Evolutionary conservation across 106 monocot species (phyloP), one percentile per base, ranked within the genome.

Genomic region (Iris macrosiphon): DNA sequence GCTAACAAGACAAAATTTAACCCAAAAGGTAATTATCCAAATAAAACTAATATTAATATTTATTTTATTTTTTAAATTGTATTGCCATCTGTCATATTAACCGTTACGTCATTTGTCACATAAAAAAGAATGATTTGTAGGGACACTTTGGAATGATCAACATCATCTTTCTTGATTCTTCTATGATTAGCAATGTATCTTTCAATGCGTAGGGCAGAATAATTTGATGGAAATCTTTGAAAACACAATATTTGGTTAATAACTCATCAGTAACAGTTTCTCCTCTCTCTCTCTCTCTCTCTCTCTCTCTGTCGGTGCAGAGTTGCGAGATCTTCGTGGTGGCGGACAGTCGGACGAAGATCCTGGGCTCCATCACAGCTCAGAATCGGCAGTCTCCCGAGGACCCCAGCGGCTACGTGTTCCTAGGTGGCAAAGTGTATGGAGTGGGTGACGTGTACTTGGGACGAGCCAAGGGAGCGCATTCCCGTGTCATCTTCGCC

Each of bases 241-340:
- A n/a, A 9, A 49, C 49, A 5, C 3, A 23, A 26, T 50, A 12
- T 24, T 7, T 50, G 49, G 27, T 24, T 6, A 26, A 2, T 50
- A 50, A 26, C 15, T 14, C 8, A 7, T 1, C 7, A 1, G 11
- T 28, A 12, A 6, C 27, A 3, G 12, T 50, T 11, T 28, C 2
- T 1, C 4, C 10, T 12, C 3, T 26, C 15, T 50, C 21, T 50
- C 32, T 32, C 44, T 17, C 29, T 61, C 12, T 46, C 45, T 59
- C 43, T 16, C 23, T 6, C 21, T 44, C 3, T 61, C 6, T 3
- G 31, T 26, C 40, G 9, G 23, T 56, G 29, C 75, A 93, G 84
- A 73, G 64, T 37, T 88, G 88, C 24, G 94, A 94, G 71, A 85
- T 94, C 25, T 94, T 94, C 14, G 94, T 94, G 33, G 52, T 79